Conservation (phyloP, 176 grass and related monocot species). For the Oryza meridionalis region DNA sequence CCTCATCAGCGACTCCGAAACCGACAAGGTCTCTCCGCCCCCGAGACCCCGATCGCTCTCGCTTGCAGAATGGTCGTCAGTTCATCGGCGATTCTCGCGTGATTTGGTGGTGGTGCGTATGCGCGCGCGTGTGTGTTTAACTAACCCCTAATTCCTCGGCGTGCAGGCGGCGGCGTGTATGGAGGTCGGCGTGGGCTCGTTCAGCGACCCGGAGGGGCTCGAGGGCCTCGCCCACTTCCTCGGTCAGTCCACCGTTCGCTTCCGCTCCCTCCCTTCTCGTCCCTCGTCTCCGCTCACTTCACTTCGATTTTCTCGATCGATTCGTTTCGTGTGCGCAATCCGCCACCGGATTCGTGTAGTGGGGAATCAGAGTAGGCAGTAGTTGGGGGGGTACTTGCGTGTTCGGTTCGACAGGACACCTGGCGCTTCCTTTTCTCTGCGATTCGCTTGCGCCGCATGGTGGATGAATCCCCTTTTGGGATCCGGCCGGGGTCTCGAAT, state of each 20-base stretch:
- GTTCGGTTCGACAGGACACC: conserved; percentile 7
- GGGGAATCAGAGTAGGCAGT: neutral
- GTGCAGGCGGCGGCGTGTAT: conserved; percentile 83
- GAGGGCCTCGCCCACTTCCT: conserved; percentile 99
- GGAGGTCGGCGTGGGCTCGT: conserved; percentile 84
- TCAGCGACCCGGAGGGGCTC: conserved; percentile 82
- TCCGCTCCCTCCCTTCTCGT: neutral
- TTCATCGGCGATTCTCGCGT: neutral
- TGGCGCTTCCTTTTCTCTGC: conserved; percentile 2
- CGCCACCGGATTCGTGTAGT: conserved; percentile 30
- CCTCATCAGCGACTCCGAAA: conserved; percentile 90
- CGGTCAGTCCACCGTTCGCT: conserved; percentile 44
- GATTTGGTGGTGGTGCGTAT: neutral
- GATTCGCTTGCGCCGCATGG: neutral
- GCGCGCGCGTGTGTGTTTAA: neutral
- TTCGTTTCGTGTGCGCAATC: conserved; percentile 20
- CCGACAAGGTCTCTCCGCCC: conserved; percentile 67
- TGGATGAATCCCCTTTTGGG: conserved; percentile 37
- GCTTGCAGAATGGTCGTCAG: conserved; percentile 11
- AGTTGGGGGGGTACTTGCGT: conserved; percentile 10
- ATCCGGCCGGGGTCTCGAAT: conserved; percentile 22
- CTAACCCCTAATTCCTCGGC: neutral
- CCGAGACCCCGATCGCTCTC: neutral
- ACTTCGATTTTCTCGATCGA: conserved; percentile 4
- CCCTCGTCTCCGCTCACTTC: conserved; percentile 7